Percentiles rank a stretch among this genome's conserved stretches.
These are phyloP conservation scores for Sporothrix mexicana DNA, from an alignment of 2,329 filamentous ascomycete species.

Conservation along the genomic window DNA sequence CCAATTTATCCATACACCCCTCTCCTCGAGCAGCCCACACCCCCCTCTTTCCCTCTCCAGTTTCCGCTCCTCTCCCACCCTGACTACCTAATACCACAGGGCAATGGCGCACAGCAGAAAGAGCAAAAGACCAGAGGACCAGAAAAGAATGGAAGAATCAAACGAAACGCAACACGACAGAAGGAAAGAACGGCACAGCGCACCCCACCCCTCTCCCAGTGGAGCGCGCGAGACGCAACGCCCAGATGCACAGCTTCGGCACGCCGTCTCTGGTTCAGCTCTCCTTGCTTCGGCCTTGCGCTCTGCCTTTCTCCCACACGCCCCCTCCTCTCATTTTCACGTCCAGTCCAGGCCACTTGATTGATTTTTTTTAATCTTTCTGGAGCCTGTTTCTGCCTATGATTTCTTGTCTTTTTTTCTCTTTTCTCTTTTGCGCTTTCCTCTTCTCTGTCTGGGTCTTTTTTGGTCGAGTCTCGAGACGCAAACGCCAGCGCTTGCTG, in stretches of 20 bases:
- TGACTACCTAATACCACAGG: constrained; percentile 2
- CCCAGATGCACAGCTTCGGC: constrained; percentile 34
- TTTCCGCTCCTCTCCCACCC: constrained; percentile 21
- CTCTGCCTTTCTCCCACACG: neutral
- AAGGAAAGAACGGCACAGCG: constrained; percentile 16
- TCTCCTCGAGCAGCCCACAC: neutral
- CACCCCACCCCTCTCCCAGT: constrained; percentile 28
- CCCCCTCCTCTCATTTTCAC: constrained; percentile 20
- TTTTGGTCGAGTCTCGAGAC: constrained; percentile 3
- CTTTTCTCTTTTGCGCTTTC: constrained; percentile 10
- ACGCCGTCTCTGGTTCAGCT: constrained; percentile 29
- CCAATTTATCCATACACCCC: constrained; percentile 23
- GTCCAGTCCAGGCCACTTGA: neutral
- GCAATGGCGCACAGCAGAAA: constrained; percentile 1
- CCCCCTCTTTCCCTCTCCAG: neutral
- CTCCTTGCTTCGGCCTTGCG: constrained; percentile 25
- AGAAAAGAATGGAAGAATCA: constrained; percentile 12
- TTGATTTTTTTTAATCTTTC: constrained; percentile 23
- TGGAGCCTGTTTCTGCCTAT: constrained; percentile 8
- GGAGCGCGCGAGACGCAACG: constrained; percentile 31
- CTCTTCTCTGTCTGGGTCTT: neutral
- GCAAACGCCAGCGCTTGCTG: constrained; percentile 36
- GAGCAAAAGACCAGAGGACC: constrained; percentile 2
- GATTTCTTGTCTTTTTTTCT: constrained; percentile 1
- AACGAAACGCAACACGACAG: constrained; percentile 20